A percentile compares a stretch with the other conserved stretches of the same genome.
phyloP scores from a whole-genome alignment of 805 yeast species.

The Kodamaea nitidulidarum region DNA sequence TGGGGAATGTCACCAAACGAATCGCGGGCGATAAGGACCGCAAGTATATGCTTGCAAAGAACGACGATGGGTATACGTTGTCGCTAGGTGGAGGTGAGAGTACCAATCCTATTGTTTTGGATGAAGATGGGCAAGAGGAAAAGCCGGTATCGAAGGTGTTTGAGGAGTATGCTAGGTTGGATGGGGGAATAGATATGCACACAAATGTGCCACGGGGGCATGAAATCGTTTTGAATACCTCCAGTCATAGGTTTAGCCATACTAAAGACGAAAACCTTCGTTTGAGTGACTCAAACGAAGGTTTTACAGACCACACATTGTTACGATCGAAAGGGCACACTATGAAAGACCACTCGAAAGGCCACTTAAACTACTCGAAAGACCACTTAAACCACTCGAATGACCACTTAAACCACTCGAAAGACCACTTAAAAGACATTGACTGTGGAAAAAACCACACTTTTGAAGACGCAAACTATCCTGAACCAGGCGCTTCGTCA shows the following conservation, averaged over 20 bases:
- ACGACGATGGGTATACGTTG: conserved; percentile 81
- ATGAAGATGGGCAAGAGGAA: conserved; percentile 31
- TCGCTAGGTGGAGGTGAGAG: conserved; percentile 44
- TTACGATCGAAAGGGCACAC: no score
- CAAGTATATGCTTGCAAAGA: conserved; percentile 69
- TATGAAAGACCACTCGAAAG: no score
- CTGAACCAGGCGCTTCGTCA: background rate
- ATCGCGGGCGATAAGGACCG: conserved; percentile 81
- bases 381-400: no score
- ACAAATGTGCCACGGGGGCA: background rate
- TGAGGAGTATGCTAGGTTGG: background rate
- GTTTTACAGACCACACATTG: no score
- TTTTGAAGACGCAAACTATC: no score
- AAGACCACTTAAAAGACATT: no score
- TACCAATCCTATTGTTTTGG: conserved; percentile 49
- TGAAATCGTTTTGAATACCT: background rate
- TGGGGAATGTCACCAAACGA: conserved; percentile 46
- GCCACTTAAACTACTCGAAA: no score
- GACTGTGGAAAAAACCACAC: no score
- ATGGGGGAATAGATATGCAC: background rate
- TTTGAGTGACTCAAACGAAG: no score
- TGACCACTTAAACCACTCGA: no score
- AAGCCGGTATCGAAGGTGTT: background rate
- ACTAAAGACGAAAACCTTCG: no score
- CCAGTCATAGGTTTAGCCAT: no score